Evolutionary conservation across 805 yeast genomes (phyloP), one percentile per base, ranked within the genome.

Genomic region (Hanseniaspora taiwanica): DNA sequence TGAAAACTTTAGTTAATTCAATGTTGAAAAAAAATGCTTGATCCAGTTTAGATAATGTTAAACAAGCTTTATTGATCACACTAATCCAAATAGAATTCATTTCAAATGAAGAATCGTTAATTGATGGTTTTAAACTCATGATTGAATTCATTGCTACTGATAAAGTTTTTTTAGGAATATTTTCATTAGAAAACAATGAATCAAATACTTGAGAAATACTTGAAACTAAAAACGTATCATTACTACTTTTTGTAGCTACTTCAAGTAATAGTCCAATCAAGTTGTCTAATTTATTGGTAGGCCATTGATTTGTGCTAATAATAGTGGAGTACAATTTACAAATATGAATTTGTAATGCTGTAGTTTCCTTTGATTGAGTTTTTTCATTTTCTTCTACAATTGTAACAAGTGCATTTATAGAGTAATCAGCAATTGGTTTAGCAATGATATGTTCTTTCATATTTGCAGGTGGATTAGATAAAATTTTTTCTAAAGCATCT

Each of bases 1-100:
- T 23, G 24, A 42, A 27, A 19, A 36, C 32, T 6, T 25, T 18
- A 3, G 38, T 5, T n/a, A 42, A 38, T 7, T 42, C 41, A 3
- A 69, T 62, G 18, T 71, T 59, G 49, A 78, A 69, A n/a, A 75
- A 58, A 19, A 62, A 61, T 8, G 85, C 80, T 6, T 82, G 53
- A 47, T 72, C 74, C 23, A 59, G 48, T n/a, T 57, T 58, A 4
- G 81, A 60, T 47, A 72, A 76, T 0, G 80, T 64, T 3, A 70
- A 60, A 36, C 73, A 63, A 36, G 89, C 94, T 52, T 85, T 86
- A 7, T 96, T 91, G 35, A 89, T 72, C 17, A 87, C 94, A 1
- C 96, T 95, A 33, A 86, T 70, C 98, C 98, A 91, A 10, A 96
- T 74, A 12, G 94, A n/a, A n/a, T n/a, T n/a, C n/a, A n/a, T 95